Evolutionary conservation across 106 monocot genomes (phyloP), one percentile per base, ranked within the genome.

Genomic region (Iris macrosiphon): DNA sequence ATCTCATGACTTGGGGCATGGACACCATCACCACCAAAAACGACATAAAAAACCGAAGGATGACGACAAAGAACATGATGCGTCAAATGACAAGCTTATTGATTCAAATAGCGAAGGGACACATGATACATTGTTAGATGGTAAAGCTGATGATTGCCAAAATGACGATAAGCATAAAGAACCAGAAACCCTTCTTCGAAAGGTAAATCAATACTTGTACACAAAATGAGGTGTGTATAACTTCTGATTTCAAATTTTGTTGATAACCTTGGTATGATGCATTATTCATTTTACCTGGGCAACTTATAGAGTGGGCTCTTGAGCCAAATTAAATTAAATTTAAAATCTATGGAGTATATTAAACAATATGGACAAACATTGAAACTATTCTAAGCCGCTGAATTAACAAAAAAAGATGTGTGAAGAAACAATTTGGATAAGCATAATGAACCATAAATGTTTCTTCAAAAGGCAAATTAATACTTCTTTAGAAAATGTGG

Each of bases 1-100:
- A 58, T 59, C 31, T 55, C 45, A 62, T 59, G 9, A 44, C 5
- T 18, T 62, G 43, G 52, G 73, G 15, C 77, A 79, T 61, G 69
- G 66, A 2, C 88, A 82, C 70, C 88, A 90, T 22, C 81, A 89
- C 67, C 75, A 71, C 24, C 61, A 80, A 48, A 68, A 65, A 43
- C 55, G 12, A 21, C 46, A 72, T 50, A n/a, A 66, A 4, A 84
- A 84, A 45, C 7, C 60, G 38, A 80, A 77, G 33, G 46, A 63
- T 58, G 71, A 74, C 24, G 70, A 60, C 26, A 51, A 62, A 3
- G 31, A 26, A 65, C 27, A 47, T 62, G 69, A 55, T 45, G 24
- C 32, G 11, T 15, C 49, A 38, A 69, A 48, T 54, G 15, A 39
- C 18, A 42, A 49, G 27, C 4, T 49, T 45, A 46, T 45, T 30